These are phyloP conservation scores for Fusarium chaquense DNA, from an alignment of 2,329 filamentous ascomycete genomes.

Conservation along the genomic window DNA sequence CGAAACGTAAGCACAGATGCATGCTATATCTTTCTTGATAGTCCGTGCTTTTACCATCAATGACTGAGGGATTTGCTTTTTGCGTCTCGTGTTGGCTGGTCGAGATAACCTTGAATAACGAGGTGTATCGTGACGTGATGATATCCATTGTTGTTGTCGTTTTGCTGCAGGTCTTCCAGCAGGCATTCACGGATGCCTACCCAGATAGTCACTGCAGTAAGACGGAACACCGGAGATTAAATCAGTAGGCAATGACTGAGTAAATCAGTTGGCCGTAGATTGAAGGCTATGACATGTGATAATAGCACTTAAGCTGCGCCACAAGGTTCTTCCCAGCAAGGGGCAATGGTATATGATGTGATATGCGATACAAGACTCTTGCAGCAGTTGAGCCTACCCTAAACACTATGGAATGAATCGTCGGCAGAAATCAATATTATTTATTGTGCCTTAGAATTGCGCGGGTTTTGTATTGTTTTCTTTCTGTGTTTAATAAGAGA, in stretches of 20 bases:
- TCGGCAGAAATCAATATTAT: neutral
- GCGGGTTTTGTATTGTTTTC: neutral
- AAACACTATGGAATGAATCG: neutral
- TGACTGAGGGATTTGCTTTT: neutral
- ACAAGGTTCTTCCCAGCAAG: neutral
- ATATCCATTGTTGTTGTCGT: neutral
- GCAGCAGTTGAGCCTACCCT: neutral
- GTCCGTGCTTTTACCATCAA: neutral
- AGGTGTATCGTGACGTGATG: neutral
- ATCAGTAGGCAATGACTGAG: neutral
- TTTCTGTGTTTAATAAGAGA: neutral
- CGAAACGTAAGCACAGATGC: neutral
- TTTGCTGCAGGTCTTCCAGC: neutral
- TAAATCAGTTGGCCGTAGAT: neutral
- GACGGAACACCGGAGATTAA: slow-evolving; percentile 6
- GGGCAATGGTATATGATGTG: neutral
- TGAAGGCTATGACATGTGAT: neutral
- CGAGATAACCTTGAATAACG: neutral
- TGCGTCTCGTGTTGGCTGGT: neutral
- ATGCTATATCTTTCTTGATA: neutral
- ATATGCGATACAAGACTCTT: neutral
- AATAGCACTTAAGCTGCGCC: neutral
- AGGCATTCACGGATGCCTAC: neutral
- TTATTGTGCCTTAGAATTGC: too few relatives aligned
- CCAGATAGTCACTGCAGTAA: neutral